These are phyloP conservation scores for Guyanaporus albipodus DNA, from an alignment of 768 basidiomycete genomes.

Conservation along the genomic window DNA sequence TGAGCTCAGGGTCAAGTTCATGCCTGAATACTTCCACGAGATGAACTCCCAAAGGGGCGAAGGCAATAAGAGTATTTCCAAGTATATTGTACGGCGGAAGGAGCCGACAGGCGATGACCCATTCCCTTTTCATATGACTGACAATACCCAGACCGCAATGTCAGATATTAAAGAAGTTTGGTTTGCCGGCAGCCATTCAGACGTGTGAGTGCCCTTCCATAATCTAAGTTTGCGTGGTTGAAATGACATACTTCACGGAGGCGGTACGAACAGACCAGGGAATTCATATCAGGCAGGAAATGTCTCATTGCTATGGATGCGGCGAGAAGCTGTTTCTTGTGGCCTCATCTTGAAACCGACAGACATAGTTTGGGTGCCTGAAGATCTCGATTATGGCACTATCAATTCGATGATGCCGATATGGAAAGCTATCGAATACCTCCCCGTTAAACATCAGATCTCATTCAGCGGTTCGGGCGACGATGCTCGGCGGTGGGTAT, in stretches of 20 bases:
- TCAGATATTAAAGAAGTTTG: slow-evolving; percentile 12
- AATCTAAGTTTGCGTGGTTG: neutral
- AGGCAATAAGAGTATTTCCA: neutral
- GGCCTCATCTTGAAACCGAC: neutral
- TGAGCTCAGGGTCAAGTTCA: slow-evolving; percentile 13
- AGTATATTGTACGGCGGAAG: too few species aligned
- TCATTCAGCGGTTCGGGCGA: slow-evolving; percentile 10
- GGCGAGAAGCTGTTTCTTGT: neutral
- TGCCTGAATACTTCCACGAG: slow-evolving; percentile 12
- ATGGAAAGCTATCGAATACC: neutral
- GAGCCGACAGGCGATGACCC: too few species aligned
- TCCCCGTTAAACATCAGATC: neutral
- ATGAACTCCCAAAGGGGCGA: slow-evolving; percentile 1
- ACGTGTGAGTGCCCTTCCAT: slow-evolving; percentile 4
- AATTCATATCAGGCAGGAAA: slow-evolving; percentile 1
- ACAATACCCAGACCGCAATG: too few species aligned
- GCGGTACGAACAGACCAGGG: neutral
- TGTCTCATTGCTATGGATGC: slow-evolving; percentile 9
- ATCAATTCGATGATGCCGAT: neutral
- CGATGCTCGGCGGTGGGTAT: slow-evolving; percentile 1
- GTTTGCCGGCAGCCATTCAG: slow-evolving; percentile 9
- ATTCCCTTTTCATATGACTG: too few species aligned
- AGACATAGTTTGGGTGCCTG: neutral
- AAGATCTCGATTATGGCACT: slow-evolving; percentile 6
- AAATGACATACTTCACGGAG: neutral